Conservation (phyloP, 129 eudicot species). For the Kitagawia praeruptora region DNA sequence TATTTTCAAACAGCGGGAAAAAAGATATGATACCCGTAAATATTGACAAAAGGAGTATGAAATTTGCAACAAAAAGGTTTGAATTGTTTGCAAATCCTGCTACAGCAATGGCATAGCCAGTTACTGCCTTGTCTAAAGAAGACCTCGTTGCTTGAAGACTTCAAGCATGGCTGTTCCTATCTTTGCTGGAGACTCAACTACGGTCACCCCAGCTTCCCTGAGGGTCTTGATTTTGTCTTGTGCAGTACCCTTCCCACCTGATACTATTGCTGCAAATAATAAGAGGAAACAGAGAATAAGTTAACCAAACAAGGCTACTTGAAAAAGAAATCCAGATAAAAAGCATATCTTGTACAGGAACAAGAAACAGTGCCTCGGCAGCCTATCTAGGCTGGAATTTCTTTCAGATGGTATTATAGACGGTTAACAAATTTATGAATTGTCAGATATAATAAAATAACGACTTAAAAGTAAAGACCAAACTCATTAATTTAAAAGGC, state of each 20-base stretch:
- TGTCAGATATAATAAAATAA: not conserved
- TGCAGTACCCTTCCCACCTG: constrained; percentile 67
- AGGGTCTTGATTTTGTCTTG: constrained; percentile 61
- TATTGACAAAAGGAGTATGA: not conserved
- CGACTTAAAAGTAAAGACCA: not conserved
- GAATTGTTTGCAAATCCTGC: not conserved
- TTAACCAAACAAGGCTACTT: not conserved
- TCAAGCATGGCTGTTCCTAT: constrained; percentile 54
- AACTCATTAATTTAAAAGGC: not conserved
- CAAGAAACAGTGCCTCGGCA: not conserved
- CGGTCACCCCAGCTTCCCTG: constrained; percentile 53
- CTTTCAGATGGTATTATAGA: not conserved
- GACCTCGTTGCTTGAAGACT: constrained; percentile 55
- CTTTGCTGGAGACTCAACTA: constrained; percentile 64
- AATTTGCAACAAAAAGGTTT: not conserved
- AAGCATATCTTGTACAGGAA: not conserved
- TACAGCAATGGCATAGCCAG: not conserved
- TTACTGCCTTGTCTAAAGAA: constrained; percentile 2
- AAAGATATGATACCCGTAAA: not conserved
- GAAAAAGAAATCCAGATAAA: not conserved
- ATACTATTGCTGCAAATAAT: constrained; percentile 47
- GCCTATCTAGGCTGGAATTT: not conserved
- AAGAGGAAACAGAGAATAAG: not conserved
- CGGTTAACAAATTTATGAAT: not conserved
- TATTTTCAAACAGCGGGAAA: not conserved